These are phyloP conservation scores for Heliamphora pulchella DNA, from an alignment of 179 eudicot species.

Conservation along the genomic window DNA sequence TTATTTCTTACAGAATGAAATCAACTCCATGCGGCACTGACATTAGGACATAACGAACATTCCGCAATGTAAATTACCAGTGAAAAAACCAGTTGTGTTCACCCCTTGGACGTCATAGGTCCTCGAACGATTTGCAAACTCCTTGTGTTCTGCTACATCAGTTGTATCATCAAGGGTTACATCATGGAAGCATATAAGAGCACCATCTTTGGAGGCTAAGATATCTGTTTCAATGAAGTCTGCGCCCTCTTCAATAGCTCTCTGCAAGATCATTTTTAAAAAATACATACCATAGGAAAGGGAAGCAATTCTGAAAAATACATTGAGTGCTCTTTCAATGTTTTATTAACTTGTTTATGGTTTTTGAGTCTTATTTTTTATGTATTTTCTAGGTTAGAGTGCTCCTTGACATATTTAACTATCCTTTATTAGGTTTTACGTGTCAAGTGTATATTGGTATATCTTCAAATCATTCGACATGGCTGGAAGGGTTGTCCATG, in stretches of 20 bases:
- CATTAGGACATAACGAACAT: background rate
- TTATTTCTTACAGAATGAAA: slow-evolving; percentile 62
- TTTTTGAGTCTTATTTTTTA: background rate
- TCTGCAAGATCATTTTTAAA: slow-evolving; percentile 34
- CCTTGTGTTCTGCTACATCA: slow-evolving; percentile 57
- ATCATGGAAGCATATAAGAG: slow-evolving; percentile 80
- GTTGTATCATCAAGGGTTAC: slow-evolving; percentile 64
- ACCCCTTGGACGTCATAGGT: slow-evolving; percentile 77
- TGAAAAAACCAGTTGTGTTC: slow-evolving; percentile 70
- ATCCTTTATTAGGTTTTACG: background rate
- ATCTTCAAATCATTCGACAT: background rate
- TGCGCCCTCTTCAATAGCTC: slow-evolving; percentile 91
- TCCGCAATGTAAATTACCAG: slow-evolving; percentile 29
- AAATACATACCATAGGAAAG: background rate
- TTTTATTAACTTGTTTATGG: slow-evolving; percentile 1
- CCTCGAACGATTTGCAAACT: slow-evolving; percentile 66
- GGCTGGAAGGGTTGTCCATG: background rate
- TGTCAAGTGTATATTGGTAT: background rate
- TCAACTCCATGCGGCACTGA: slow-evolving; percentile 45
- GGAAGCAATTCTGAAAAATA: background rate
- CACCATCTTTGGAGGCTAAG: slow-evolving; percentile 75
- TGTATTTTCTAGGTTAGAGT: slow-evolving; percentile 1
- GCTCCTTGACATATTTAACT: background rate
- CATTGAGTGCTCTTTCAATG: background rate
- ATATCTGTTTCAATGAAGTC: slow-evolving; percentile 95